phyloP scores from a whole-genome alignment of 306 rosid species.

The Prunus salicina region DNA sequence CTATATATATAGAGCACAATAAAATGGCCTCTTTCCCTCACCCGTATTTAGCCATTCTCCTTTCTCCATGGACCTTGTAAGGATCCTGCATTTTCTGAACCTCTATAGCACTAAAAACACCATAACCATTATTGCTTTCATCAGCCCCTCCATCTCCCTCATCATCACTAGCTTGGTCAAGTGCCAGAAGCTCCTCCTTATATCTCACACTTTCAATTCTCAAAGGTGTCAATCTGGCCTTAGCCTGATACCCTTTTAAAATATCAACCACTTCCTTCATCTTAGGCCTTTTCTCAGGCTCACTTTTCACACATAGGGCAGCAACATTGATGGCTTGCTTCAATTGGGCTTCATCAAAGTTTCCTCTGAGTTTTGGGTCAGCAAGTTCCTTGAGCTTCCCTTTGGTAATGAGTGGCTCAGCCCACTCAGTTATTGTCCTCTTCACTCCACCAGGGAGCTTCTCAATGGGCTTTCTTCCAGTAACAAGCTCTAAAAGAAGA shows the following conservation, averaged over 20 bases:
- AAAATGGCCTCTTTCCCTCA: neutral
- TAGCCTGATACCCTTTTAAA: slow-evolving; percentile 53
- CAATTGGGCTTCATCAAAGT: slow-evolving; percentile 55
- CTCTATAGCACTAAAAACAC: slow-evolving; percentile 73
- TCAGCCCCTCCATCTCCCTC: slow-evolving; percentile 30
- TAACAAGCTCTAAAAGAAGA: slow-evolving; percentile 67
- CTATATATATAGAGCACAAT: neutral
- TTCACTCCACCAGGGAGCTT: slow-evolving; percentile 73
- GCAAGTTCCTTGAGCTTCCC: slow-evolving; percentile 57
- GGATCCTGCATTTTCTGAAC: slow-evolving; percentile 59
- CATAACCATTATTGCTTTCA: slow-evolving; percentile 48
- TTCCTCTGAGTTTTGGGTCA: slow-evolving; percentile 67
- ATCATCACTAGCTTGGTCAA: slow-evolving; percentile 47
- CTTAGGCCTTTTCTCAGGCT: slow-evolving; percentile 59
- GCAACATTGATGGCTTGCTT: slow-evolving; percentile 59
- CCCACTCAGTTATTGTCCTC: slow-evolving; percentile 80
- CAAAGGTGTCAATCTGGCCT: slow-evolving; percentile 23
- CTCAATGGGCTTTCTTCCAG: slow-evolving; percentile 82
- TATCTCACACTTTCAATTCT: slow-evolving; percentile 51
- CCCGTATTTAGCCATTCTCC: slow-evolving; percentile 15
- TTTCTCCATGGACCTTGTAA: slow-evolving; percentile 22
- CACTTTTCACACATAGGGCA: slow-evolving; percentile 62
- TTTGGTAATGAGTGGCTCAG: slow-evolving; percentile 52
- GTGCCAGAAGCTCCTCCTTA: slow-evolving; percentile 42
- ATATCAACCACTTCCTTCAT: slow-evolving; percentile 67